phyloP scores from a whole-genome alignment of 2,329 filamentous ascomycete species.

The Huntiella moniliformis region DNA sequence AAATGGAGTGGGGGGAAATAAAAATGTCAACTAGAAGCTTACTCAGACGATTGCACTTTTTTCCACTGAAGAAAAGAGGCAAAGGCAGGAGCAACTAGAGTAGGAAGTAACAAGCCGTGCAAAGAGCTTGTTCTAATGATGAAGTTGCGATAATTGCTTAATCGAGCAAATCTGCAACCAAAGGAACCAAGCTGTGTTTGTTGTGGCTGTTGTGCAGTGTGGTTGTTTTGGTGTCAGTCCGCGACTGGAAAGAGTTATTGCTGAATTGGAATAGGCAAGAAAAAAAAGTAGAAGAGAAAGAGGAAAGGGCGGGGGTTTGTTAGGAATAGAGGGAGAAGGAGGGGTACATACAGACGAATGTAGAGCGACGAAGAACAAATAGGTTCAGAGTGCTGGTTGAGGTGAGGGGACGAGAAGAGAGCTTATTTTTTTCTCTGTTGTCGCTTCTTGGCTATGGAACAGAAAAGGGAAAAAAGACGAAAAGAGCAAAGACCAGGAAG shows the following conservation, averaged over 20 bases:
- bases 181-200: no score
- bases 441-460: slow-evolving; percentile 3
- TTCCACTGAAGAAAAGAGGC: neutral
- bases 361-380: no score
- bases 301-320: neutral
- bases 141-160: no score
- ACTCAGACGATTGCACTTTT: neutral
- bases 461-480: slow-evolving; percentile 9
- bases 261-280: neutral
- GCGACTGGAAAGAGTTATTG: neutral
- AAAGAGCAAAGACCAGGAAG: slow-evolving; percentile 11
- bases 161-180: no score
- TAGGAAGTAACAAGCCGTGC: no score
- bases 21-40: no score
- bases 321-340: neutral
- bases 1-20: no score
- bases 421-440: neutral
- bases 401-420: neutral
- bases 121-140: no score
- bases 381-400: neutral
- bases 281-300: neutral
- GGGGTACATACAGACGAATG: no score
- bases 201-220: no score
- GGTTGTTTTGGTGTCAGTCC: neutral
- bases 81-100: no score